Percentiles rank a stretch among this genome's conserved stretches.
Conservation (phyloP, 2,329 filamentous ascomycete species). For the Corynespora cassiicola region DNA sequence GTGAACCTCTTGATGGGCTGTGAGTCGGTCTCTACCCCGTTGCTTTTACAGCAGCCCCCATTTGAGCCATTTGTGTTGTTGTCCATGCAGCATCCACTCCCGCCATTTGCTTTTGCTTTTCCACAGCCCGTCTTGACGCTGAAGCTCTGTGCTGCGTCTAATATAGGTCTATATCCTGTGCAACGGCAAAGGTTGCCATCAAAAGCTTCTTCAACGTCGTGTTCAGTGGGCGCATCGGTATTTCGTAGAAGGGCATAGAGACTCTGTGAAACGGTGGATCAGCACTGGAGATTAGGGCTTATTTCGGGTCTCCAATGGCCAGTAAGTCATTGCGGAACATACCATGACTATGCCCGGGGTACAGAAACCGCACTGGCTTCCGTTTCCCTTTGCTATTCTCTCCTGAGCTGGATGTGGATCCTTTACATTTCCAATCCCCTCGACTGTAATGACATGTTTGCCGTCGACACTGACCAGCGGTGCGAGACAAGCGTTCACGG, state of each 20-base stretch:
- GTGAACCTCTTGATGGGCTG: constrained; percentile 70
- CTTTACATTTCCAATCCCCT: constrained; percentile 90
- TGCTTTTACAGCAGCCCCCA: constrained; percentile 52
- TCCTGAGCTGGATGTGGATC: constrained; percentile 89
- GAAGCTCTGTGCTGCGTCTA: constrained; percentile 94
- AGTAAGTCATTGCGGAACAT: too few species aligned
- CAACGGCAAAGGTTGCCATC: constrained; percentile 96
- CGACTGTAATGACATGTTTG: constrained; percentile 97
- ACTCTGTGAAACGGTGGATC: constrained; percentile 59
- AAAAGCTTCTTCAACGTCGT: constrained; percentile 93
- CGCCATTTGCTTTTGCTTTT: constrained; percentile 64
- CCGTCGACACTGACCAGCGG: constrained; percentile 92
- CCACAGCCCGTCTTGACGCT: constrained; percentile 65
- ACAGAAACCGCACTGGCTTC: constrained; percentile 94
- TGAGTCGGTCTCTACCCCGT: constrained; percentile 38
- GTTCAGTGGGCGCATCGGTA: constrained; percentile 75
- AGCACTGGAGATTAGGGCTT: neutral
- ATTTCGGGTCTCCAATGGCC: too few species aligned
- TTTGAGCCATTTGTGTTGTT: constrained; percentile 46
- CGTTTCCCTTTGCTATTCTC: constrained; percentile 87
- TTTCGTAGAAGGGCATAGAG: constrained; percentile 92
- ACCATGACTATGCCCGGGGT: constrained; percentile 96
- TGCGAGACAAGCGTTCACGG: constrained; percentile 93
- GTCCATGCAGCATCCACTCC: constrained; percentile 75
- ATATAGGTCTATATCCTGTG: constrained; percentile 91